Conservation (phyloP, 306 rosid species). For the Sechiopsis laciniata region DNA sequence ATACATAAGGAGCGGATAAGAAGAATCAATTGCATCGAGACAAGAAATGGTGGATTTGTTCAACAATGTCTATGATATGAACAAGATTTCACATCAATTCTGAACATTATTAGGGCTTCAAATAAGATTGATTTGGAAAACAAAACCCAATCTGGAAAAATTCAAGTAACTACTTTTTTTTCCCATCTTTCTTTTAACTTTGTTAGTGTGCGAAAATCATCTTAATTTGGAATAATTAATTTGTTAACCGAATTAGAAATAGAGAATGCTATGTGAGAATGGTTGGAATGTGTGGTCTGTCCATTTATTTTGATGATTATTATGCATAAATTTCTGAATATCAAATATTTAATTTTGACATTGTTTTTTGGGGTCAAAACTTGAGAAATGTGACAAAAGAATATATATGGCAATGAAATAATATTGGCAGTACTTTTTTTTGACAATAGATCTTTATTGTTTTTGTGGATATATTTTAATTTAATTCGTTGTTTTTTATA, state of each 20-base stretch:
- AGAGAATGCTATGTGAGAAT: neutral
- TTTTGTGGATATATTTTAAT: neutral
- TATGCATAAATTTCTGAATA: neutral
- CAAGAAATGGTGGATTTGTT: constrained; percentile 52
- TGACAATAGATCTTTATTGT: too few species aligned
- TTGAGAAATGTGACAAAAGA: neutral
- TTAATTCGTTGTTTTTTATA: neutral
- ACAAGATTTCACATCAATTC: constrained; percentile 46
- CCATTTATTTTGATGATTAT: neutral
- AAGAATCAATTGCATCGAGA: constrained; percentile 40
- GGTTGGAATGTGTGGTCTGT: neutral
- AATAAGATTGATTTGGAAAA: constrained; percentile 19
- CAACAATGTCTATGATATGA: constrained; percentile 38
- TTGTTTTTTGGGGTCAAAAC: neutral
- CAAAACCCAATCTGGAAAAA: neutral
- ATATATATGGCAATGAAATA: neutral
- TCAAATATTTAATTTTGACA: constrained; percentile 10
- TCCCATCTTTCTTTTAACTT: neutral
- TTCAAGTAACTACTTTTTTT: neutral
- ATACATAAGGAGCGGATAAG: constrained; percentile 29
- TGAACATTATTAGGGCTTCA: constrained; percentile 24
- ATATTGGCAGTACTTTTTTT: too few species aligned
- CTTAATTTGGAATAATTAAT: constrained; percentile 15
- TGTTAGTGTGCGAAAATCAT: neutral
- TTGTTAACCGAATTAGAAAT: neutral